Conservation (phyloP, 345 rosid species). For the Durio zibethinus region DNA sequence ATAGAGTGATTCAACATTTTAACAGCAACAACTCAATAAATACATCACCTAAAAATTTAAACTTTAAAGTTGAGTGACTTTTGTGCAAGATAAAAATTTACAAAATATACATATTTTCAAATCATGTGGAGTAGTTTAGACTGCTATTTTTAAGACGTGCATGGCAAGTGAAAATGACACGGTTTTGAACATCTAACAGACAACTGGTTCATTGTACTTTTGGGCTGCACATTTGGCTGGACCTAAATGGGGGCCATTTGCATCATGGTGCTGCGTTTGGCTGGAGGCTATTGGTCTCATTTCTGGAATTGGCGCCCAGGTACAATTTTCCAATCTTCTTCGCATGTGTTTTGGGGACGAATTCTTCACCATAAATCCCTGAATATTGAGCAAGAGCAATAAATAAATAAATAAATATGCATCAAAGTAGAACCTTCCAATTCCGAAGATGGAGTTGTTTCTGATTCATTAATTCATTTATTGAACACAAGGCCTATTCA, state of each 20-base stretch:
- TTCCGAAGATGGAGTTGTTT: background rate
- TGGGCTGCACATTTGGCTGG: conserved; percentile 66
- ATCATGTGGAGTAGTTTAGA: too few species aligned
- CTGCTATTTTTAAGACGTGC: too few species aligned
- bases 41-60: too few species aligned
- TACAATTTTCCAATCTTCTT: conserved; percentile 7
- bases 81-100: too few species aligned
- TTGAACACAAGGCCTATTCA: background rate
- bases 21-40: too few species aligned
- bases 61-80: too few species aligned
- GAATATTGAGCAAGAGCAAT: background rate
- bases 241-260: conserved; percentile 60
- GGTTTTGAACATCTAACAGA: conserved; percentile 33
- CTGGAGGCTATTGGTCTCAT: conserved; percentile 54
- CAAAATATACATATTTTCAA: too few species aligned
- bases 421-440: background rate
- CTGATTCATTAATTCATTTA: background rate
- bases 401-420: too few species aligned
- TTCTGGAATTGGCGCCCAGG: conserved; percentile 62
- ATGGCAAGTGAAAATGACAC: background rate
- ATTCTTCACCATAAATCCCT: too few species aligned
- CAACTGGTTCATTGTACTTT: conserved; percentile 61
- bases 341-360: background rate
- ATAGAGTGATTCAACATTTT: too few species aligned
- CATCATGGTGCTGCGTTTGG: conserved; percentile 71